Percentiles rank a stretch among this genome's conserved stretches.
Evolutionary conservation across 169 alveolate species (phyloP).

Genomic region (Cyclospora cayetanensis): DNA sequence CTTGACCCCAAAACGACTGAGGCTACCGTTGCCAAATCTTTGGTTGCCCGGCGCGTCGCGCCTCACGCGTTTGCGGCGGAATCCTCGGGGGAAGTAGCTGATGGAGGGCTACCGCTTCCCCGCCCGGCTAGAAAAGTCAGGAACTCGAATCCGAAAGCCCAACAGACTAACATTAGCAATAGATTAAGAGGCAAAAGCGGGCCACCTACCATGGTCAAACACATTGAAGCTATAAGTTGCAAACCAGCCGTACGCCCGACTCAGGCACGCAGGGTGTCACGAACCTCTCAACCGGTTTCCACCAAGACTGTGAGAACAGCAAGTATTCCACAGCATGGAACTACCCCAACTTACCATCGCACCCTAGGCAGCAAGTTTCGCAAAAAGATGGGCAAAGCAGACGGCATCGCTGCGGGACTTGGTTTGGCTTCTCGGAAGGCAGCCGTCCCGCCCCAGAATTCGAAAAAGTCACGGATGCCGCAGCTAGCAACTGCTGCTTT

Average conservation of each 20-base stretch:
- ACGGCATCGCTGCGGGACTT: background rate
- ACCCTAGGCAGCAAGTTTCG: background rate
- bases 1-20: background rate
- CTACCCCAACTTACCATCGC: background rate
- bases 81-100: background rate
- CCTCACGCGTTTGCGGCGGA: background rate
- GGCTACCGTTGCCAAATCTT: background rate
- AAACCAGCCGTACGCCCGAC: background rate
- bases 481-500: background rate
- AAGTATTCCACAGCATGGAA: background rate
- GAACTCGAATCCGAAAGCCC: background rate
- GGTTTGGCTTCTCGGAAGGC: background rate
- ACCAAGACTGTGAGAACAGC: background rate
- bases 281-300: background rate
- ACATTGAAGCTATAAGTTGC: background rate
- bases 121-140: background rate
- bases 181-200: background rate
- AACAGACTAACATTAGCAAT: background rate
- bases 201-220: background rate
- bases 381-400: background rate
- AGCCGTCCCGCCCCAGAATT: background rate
- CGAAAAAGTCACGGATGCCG: background rate
- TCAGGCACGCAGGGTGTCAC: background rate
- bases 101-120: slow-evolving; percentile 4
- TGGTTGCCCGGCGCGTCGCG: background rate